phyloP scores from a whole-genome alignment of 2,329 filamentous ascomycete genomes.

The Tolypocladium sp. region DNA sequence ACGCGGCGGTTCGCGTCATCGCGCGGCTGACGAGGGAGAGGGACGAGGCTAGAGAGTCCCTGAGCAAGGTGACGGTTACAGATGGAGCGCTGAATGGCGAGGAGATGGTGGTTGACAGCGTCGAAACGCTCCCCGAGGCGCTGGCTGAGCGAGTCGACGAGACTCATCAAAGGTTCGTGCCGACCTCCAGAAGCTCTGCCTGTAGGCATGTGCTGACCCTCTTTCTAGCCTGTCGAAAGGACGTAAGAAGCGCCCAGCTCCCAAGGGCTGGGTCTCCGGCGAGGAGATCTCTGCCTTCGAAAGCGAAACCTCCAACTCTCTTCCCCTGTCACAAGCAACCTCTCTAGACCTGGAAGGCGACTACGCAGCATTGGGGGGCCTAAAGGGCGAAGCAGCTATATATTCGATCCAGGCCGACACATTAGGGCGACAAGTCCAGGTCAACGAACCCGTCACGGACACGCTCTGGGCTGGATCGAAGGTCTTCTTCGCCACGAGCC shows the following conservation, averaged over 20 bases:
- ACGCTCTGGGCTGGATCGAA: conserved; percentile 57
- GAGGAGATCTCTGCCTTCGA: conserved; percentile 54
- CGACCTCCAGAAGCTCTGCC: not conserved
- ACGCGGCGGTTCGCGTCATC: conserved; percentile 93
- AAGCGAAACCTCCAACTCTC: conserved; percentile 32
- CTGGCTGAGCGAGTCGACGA: conserved; percentile 67
- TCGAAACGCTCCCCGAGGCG: conserved; percentile 62
- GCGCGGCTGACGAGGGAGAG: conserved; percentile 82
- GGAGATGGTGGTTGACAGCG: conserved; percentile 82
- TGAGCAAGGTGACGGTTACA: conserved; percentile 75
- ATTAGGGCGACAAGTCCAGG: conserved; percentile 57
- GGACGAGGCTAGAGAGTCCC: conserved; percentile 82
- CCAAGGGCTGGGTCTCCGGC: conserved; percentile 72
- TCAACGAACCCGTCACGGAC: conserved; percentile 59
- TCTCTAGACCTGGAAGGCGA: conserved; percentile 45
- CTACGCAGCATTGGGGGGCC: conserved; percentile 64
- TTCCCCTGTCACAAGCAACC: conserved; percentile 38
- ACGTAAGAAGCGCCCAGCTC: conserved; percentile 80
- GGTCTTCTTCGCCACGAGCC: conserved; percentile 63
- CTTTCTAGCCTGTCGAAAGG: conserved; percentile 68
- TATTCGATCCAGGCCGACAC: conserved; percentile 64
- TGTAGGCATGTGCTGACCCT: conserved; percentile 5
- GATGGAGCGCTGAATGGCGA: conserved; percentile 54
- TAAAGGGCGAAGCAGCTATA: conserved; percentile 64
- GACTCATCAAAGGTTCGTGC: conserved; percentile 66